Evolutionary conservation across 2,329 filamentous ascomycete species (phyloP).

Genomic region (Gremmenia infestans): DNA sequence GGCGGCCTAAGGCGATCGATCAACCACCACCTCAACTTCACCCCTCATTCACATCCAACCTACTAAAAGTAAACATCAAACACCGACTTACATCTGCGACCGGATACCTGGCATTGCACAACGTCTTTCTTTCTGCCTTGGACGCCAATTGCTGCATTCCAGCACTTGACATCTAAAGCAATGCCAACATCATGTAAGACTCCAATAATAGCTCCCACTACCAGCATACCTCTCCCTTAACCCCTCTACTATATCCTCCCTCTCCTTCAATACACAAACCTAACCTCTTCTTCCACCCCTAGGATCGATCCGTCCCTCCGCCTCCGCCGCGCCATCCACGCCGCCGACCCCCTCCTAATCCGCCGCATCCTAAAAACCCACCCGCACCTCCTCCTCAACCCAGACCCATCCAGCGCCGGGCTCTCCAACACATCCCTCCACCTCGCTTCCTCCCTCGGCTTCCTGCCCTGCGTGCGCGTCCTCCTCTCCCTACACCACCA

Average conservation of each 20-base stretch:
- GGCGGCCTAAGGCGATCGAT: neutral
- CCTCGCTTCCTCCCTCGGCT: constrained; percentile 69
- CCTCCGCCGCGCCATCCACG: constrained; percentile 75
- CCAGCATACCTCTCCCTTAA: neutral
- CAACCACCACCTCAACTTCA: neutral
- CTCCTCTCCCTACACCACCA: constrained; percentile 75
- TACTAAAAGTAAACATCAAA: neutral
- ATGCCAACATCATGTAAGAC: constrained; percentile 7
- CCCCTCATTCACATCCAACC: neutral
- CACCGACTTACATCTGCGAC: neutral
- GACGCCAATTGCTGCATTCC: neutral
- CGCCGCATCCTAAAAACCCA: constrained; percentile 71
- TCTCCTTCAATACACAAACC: neutral
- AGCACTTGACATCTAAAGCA: neutral
- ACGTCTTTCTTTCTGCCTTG: neutral
- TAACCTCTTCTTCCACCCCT: neutral
- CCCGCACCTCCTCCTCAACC: constrained; percentile 69
- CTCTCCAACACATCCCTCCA: constrained; percentile 82
- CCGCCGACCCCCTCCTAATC: constrained; percentile 65
- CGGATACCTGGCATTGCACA: neutral
- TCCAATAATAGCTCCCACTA: neutral
- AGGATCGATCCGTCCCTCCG: constrained; percentile 76
- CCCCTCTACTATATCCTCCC: neutral
- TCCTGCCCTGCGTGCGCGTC: constrained; percentile 61
- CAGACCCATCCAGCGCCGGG: constrained; percentile 58